Conservation (phyloP, 1,139 yeast genomes). For the Geotrichum restrictum region DNA sequence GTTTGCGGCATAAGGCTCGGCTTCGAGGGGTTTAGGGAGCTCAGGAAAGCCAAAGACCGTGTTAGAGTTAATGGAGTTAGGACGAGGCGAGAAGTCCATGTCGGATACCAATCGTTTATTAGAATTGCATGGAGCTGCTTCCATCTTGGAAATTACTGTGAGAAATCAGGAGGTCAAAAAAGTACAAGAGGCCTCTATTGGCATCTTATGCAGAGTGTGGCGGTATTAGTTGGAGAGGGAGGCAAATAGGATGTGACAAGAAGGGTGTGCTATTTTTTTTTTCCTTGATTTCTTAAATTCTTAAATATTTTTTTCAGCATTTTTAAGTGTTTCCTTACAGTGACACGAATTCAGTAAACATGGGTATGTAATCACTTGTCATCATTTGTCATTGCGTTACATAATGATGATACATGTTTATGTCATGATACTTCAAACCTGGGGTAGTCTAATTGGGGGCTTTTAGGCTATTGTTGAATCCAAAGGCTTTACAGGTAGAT, state of each 20-base stretch:
- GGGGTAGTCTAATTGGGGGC: too few species aligned
- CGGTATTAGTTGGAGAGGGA: neutral
- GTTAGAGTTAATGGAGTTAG: conserved; percentile 15
- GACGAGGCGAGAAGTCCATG: conserved; percentile 23
- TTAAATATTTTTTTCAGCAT: too few species aligned
- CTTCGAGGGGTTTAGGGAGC: neutral
- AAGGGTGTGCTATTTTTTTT: too few species aligned
- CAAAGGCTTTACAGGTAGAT: too few species aligned
- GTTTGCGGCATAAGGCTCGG: neutral
- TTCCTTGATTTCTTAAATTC: too few species aligned
- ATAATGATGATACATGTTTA: too few species aligned
- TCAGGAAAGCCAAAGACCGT: conserved; percentile 5
- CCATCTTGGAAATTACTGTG: neutral
- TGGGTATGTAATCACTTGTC: too few species aligned
- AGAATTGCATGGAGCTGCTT: neutral
- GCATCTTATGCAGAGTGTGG: neutral
- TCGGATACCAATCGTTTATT: conserved; percentile 21
- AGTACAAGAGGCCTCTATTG: neutral
- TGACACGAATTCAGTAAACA: too few species aligned
- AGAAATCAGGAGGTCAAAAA: neutral
- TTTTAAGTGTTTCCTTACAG: too few species aligned
- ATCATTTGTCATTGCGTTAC: too few species aligned
- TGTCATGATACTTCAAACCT: too few species aligned
- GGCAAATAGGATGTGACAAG: neutral
- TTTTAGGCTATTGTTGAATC: too few species aligned